These are phyloP conservation scores for Colletotrichum sp. DNA, from an alignment of 2,329 filamentous ascomycete species.

Conservation along the genomic window DNA sequence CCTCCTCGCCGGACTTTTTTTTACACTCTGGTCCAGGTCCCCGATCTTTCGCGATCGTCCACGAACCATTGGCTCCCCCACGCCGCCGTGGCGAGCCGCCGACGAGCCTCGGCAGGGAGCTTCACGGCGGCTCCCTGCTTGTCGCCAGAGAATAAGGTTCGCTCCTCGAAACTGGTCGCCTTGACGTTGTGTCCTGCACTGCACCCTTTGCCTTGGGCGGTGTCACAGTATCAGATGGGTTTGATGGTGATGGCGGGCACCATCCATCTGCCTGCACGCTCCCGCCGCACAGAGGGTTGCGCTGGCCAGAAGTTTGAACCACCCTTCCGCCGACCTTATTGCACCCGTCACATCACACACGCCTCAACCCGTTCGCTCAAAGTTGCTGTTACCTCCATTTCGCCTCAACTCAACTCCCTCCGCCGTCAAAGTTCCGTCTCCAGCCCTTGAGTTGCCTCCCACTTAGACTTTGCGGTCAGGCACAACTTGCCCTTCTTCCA, in stretches of 20 bases:
- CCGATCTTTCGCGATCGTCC: neutral
- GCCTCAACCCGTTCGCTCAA: neutral
- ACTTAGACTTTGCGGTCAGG: slow-evolving; percentile 5
- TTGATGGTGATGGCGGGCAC: slow-evolving; percentile 12
- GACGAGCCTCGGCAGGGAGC: neutral
- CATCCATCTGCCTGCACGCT: neutral
- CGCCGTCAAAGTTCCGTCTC: neutral
- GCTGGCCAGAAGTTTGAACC: slow-evolving; percentile 2
- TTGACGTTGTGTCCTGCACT: slow-evolving; percentile 2
- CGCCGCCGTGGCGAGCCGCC: neutral
- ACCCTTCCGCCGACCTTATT: neutral
- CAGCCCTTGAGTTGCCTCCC: neutral
- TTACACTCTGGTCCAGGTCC: neutral
- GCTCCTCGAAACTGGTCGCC: slow-evolving; percentile 14
- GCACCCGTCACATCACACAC: neutral
- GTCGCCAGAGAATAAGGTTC: neutral
- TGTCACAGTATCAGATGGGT: slow-evolving; percentile 19
- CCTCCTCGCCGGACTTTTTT: neutral
- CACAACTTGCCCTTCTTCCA: neutral
- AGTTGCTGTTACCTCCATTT: neutral
- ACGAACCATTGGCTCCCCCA: neutral
- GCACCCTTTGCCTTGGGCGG: neutral
- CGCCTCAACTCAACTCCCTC: neutral
- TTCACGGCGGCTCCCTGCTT: neutral
- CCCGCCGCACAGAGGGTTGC: slow-evolving; percentile 5